Evolutionary conservation across 139 green algal genomes (phyloP), one percentile per base, ranked within the genome.

Genomic region (Diplosphaera chodatii): DNA sequence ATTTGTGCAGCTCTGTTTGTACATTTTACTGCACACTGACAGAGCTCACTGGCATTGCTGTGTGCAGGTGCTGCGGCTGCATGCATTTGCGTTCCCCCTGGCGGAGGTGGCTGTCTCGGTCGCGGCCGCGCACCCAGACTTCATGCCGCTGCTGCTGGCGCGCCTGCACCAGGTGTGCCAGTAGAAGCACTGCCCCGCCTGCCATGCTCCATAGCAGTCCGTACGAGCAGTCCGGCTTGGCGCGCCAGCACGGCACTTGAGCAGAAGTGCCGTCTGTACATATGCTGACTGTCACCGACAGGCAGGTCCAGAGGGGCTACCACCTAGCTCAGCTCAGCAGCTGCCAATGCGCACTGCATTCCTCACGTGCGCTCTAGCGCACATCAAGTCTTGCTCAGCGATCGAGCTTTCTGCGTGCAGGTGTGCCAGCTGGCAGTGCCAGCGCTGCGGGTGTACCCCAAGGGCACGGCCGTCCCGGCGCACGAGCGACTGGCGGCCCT

Each of bases 1-100:
- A n/a, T n/a, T n/a, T n/a, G n/a, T n/a, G 10, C 37, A 48, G 37
- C 37, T 48, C 13, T 48, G n/a, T n/a, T n/a, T n/a, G n/a, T n/a
- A n/a, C n/a, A n/a, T n/a, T n/a, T n/a, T n/a, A n/a, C n/a, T n/a
- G n/a, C 37, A 48, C 8, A 48, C 37, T 21, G 37, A 48, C 13
- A 21, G 37, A 48, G 21, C n/a, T 41, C 20, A 33, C 34, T 4
- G 25, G 8, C 55, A 1, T 16, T 16, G 23, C 0, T 59, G 22
- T 2, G 15, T 13, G 23, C 74, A 84, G 76, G 78, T 90, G 55
- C 78, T 74, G 4, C 76, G 77, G 63, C 77, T 86, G 27, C 72
- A 88, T 74, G 77, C 82, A 31, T 90, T 85, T 64, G 85, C 84
- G 3, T 92, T 92, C 66, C 86, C 87, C 0, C 71, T 90, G 18